phyloP scores from a whole-genome alignment of 2,329 filamentous ascomycete species.

The Pseudogymnoascus sp. region DNA sequence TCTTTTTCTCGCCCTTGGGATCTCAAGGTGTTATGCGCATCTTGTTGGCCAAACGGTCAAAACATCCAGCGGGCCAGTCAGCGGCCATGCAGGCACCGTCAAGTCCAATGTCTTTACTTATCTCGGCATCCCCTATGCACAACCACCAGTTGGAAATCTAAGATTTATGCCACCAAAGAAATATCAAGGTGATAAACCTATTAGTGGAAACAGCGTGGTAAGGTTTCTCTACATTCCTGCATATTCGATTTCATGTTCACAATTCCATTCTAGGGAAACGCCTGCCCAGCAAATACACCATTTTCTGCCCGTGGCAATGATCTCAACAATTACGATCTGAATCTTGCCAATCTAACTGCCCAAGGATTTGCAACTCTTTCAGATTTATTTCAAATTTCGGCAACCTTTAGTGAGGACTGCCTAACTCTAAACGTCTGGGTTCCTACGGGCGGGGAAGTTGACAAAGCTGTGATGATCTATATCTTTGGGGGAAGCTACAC shows the following conservation, averaged over 20 bases:
- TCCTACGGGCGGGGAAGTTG: conserved; percentile 22
- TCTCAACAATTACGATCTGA: conserved; percentile 11
- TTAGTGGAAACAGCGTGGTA: conserved; percentile 23
- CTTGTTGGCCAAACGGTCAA: conserved; percentile 23
- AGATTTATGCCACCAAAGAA: conserved; percentile 31
- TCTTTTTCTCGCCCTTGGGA: neutral
- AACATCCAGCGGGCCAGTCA: conserved; percentile 24
- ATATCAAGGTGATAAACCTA: conserved; percentile 15
- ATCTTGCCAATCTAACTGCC: conserved; percentile 21
- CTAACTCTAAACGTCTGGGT: conserved; percentile 32
- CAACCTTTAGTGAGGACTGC: conserved; percentile 27
- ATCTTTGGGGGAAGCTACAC: conserved; percentile 37
- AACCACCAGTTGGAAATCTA: conserved; percentile 32
- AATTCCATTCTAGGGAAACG: conserved; percentile 1
- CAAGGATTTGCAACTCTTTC: conserved; percentile 16
- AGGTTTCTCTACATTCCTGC: conserved; percentile 20
- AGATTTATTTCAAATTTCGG: conserved; percentile 10
- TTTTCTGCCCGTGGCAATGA: conserved; percentile 9
- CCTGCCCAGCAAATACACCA: conserved; percentile 5
- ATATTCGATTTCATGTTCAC: conserved; percentile 12
- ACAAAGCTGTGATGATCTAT: conserved; percentile 38
- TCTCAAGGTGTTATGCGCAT: neutral
- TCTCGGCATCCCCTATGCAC: conserved; percentile 34
- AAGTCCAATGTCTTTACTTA: conserved; percentile 27
- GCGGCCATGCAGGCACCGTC: conserved; percentile 21